Evolutionary conservation across 208 protist species (phyloP).

Genomic region (Novymonas esmeraldas): DNA sequence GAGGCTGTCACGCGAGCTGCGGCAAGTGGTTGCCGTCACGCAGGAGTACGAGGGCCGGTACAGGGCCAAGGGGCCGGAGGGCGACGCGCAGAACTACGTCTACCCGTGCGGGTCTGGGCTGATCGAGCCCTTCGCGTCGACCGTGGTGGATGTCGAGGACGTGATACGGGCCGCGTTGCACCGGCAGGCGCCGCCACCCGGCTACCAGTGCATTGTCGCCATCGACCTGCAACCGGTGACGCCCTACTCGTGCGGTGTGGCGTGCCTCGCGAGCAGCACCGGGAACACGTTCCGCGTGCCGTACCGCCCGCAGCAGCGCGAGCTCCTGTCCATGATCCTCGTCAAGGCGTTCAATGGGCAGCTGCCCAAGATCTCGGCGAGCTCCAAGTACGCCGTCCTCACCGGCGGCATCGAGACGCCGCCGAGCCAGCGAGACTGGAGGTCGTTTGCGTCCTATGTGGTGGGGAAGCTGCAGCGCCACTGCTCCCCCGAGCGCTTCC

Average conservation of each 20-base stretch:
- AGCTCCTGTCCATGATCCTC: slow-evolving; percentile 57
- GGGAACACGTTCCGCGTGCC: slow-evolving; percentile 74
- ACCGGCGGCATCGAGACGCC: slow-evolving; percentile 79
- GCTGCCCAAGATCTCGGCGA: slow-evolving; percentile 51
- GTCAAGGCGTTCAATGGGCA: slow-evolving; percentile 81
- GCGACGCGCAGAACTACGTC: slow-evolving; percentile 46
- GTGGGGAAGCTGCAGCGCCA: slow-evolving; percentile 63
- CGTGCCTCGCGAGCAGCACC: slow-evolving; percentile 82
- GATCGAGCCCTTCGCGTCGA: slow-evolving; percentile 77
- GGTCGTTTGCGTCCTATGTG: slow-evolving; percentile 83
- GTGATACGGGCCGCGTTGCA: slow-evolving; percentile 63
- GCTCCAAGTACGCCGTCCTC: slow-evolving; percentile 75
- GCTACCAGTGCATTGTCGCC: slow-evolving; percentile 78
- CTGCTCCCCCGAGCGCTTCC: slow-evolving; percentile 37
- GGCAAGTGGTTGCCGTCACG: slow-evolving; percentile 55
- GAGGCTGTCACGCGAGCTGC: slow-evolving; percentile 60
- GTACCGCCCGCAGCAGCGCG: slow-evolving; percentile 77
- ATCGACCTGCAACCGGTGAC: slow-evolving; percentile 82
- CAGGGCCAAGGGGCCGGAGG: slow-evolving; percentile 32
- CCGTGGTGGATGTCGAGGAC: slow-evolving; percentile 66
- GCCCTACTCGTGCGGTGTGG: slow-evolving; percentile 60
- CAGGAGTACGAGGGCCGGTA: slow-evolving; percentile 72
- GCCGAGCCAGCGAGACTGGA: slow-evolving; percentile 79
- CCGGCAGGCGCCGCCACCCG: slow-evolving; percentile 50
- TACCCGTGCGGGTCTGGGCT: slow-evolving; percentile 59